Evolutionary conservation across 2,329 filamentous ascomycete species (phyloP).

Genomic region (Trichoderma polysporum): DNA sequence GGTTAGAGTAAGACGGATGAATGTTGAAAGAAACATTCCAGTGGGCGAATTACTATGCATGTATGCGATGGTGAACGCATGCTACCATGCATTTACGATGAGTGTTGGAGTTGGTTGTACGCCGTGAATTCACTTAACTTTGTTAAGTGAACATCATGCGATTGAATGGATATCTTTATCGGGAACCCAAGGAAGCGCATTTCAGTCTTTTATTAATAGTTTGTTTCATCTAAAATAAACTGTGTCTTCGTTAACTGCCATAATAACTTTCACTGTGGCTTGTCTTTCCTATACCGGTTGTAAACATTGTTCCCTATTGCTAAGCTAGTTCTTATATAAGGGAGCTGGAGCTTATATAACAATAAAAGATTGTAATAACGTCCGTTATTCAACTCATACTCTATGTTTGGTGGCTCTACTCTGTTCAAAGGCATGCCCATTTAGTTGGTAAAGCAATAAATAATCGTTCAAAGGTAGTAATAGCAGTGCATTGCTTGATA

Average conservation of each 20-base stretch:
- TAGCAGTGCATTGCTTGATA: neutral
- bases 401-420: neutral
- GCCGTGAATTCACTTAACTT: neutral
- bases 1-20: too few species aligned
- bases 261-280: too few species aligned
- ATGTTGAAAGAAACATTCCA: neutral
- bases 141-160: neutral
- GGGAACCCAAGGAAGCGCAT: neutral
- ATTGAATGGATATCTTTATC: neutral
- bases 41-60: neutral
- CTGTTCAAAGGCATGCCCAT: neutral
- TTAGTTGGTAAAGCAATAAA: neutral
- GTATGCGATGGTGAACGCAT: neutral
- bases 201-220: fast-evolving
- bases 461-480: neutral
- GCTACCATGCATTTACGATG: neutral
- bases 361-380: too few species aligned
- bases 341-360: too few species aligned
- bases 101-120: neutral
- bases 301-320: neutral
- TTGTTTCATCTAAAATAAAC: neutral
- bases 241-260: neutral
- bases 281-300: neutral
- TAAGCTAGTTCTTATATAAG: neutral
- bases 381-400: neutral